Evolutionary conservation across 2,329 filamentous ascomycete species (phyloP).

Genomic region (Fusarium circinatum): DNA sequence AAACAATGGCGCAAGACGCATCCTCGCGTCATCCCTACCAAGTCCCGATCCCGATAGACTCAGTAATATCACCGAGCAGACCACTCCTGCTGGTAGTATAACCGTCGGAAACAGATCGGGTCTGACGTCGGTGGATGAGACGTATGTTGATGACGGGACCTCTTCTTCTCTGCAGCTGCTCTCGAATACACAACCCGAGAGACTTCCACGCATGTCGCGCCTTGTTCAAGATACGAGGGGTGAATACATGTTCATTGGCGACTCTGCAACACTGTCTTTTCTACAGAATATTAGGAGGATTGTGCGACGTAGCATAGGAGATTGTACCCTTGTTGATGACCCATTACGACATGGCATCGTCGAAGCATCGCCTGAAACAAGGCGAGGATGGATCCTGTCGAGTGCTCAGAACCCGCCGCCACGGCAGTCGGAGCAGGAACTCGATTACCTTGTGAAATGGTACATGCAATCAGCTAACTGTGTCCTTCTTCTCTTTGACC

Average conservation of each 20-base stretch:
- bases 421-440: conserved; percentile 38
- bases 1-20: conserved; percentile 1
- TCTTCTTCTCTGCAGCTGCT: conserved; percentile 38
- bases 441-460: conserved; percentile 45
- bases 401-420: conserved; percentile 40
- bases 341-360: conserved; percentile 49
- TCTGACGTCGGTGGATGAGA: conserved; percentile 15
- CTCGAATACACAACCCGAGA: conserved; percentile 37
- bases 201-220: conserved; percentile 45
- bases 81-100: conserved; percentile 23
- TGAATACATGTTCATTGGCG: conserved; percentile 51
- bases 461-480: conserved; percentile 45
- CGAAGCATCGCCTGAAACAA: conserved; percentile 46
- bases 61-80: conserved; percentile 29
- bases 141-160: conserved; percentile 11
- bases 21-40: conserved; percentile 40
- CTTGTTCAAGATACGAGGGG: conserved; percentile 48
- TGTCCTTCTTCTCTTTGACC: conserved; percentile 47
- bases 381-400: conserved; percentile 42
- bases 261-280: conserved; percentile 49
- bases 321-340: conserved; percentile 48
- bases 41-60: conserved; percentile 42
- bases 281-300: conserved; percentile 49
- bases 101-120: conserved; percentile 13
- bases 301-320: conserved; percentile 45